Evolutionary conservation across 1,284 basidiomycete genomes (phyloP).

Genomic region (Ceratobasidium sp.): DNA sequence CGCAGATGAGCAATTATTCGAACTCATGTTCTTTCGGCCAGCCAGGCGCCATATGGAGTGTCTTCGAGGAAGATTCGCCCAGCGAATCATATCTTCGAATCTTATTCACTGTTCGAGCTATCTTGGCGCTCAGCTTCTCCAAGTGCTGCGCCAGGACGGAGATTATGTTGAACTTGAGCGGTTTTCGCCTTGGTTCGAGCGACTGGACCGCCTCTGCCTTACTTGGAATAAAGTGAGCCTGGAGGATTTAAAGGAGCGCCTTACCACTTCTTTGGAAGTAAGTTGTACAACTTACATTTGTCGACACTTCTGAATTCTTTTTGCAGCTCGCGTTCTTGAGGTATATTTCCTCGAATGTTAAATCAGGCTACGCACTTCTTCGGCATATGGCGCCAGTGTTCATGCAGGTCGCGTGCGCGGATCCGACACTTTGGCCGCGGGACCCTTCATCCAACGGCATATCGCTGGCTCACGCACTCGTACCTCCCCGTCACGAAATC

Average conservation of each 20-base stretch:
- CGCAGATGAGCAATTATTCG: not conserved
- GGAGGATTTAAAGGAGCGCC: not conserved
- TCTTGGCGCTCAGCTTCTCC: conserved; percentile 2
- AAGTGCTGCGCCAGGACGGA: not conserved
- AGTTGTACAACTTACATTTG: not conserved
- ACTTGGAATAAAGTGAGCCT: not conserved
- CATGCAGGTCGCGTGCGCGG: not conserved
- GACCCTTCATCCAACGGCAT: no score
- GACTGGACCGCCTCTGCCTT: not conserved
- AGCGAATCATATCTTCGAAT: not conserved
- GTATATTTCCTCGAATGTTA: not conserved
- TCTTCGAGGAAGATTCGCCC: not conserved
- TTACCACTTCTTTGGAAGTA: not conserved
- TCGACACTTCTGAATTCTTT: not conserved
- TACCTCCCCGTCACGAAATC: not conserved
- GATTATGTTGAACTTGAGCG: not conserved
- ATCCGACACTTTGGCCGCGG: conserved; percentile 19
- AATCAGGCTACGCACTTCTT: conserved; percentile 1
- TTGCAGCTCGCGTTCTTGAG: not conserved
- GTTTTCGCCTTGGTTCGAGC: not conserved
- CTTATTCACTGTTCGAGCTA: conserved; percentile 9
- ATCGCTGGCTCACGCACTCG: not conserved
- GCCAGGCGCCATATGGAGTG: not conserved
- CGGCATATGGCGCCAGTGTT: conserved; percentile 1
- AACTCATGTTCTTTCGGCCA: not conserved